Evolutionary conservation across 192 early-diverging fungal genomes (phyloP), one percentile per base, ranked within the genome.

Genomic region (Entomortierella parvispora): DNA sequence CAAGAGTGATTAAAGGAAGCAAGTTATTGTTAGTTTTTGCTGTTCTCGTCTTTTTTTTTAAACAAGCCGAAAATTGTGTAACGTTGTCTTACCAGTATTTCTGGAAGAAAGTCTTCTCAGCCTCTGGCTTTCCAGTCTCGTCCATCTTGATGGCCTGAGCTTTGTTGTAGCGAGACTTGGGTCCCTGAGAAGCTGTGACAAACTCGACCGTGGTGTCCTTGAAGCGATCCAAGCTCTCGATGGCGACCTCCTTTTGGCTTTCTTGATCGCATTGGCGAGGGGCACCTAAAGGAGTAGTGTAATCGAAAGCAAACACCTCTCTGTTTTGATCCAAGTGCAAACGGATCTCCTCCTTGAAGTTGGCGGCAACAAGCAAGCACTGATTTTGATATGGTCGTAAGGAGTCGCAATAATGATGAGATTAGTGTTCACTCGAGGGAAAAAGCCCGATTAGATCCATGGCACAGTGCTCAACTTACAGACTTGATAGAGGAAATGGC

Each of bases 111-210:
- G 74, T 77, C 66, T 77, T 68, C 42, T 77, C 74, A 29, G 32
- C 61, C 25, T 59, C 74, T 5, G 74, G 74, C 18, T 77, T 62
- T 43, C 74, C 74, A 20, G 74, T 77, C 31, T 61, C 51, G 22
- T 77, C 74, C 45, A 77, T 32, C 55, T 77, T 77, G 60, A 77
- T 77, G 8, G 65, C 61, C 56, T 77, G 74, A 51, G 74, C 74
- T 28, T 18, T 68, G 29, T 15, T 29, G 47, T 64, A 68, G 22
- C 43, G 65, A 11, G 74, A 34, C 74, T 68, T 77, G 33, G 74
- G 74, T 45, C 65, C 74, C 3, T 32, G 4, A 1, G 20, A 15
- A 9, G 43, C n/a, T 1, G 40, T 43, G 31, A 40, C 22, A 58
- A 77, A 28, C 12, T 68, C 56, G 25, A 77, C 31, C 28, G 34